A percentile compares a stretch with the other conserved stretches of the same genome.
These are phyloP conservation scores for Backusella psychrophila DNA, from an alignment of 192 early-diverging fungal genomes.

Conservation along the genomic window DNA sequence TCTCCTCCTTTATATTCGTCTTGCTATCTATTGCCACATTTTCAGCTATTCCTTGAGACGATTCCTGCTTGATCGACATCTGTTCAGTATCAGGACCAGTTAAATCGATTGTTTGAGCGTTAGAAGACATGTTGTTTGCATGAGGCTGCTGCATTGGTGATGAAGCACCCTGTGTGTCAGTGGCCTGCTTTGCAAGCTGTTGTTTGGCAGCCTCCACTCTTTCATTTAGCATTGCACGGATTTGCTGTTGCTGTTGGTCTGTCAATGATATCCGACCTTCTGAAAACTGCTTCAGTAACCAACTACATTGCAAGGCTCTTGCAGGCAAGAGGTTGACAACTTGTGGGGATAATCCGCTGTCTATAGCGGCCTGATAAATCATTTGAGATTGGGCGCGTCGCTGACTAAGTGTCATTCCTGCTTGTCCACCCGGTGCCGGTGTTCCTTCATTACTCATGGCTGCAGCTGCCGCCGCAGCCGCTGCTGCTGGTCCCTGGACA, in stretches of 20 bases:
- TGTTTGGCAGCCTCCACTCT: slow-evolving; percentile 12
- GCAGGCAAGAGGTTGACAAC: slow-evolving; percentile 23
- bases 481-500: background rate
- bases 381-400: slow-evolving; percentile 21
- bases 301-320: slow-evolving; percentile 30
- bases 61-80: background rate
- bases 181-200: slow-evolving; percentile 15
- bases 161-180: background rate
- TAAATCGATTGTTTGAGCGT: background rate
- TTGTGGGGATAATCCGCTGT: slow-evolving; percentile 24
- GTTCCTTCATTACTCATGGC: background rate
- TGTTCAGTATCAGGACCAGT: background rate
- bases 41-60: background rate
- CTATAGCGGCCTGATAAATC: slow-evolving; percentile 30
- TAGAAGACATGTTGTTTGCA: background rate
- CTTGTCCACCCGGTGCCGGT: background rate
- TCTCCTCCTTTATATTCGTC: background rate
- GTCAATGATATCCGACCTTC: slow-evolving; percentile 19
- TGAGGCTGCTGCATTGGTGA: background rate
- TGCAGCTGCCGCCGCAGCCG: background rate
- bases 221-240: slow-evolving; percentile 26
- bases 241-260: slow-evolving; percentile 28
- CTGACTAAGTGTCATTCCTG: background rate
- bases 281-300: slow-evolving; percentile 30
- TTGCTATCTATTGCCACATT: background rate